Evolutionary conservation across 148 eudicot species (phyloP).

Genomic region (Spergularia marina): DNA sequence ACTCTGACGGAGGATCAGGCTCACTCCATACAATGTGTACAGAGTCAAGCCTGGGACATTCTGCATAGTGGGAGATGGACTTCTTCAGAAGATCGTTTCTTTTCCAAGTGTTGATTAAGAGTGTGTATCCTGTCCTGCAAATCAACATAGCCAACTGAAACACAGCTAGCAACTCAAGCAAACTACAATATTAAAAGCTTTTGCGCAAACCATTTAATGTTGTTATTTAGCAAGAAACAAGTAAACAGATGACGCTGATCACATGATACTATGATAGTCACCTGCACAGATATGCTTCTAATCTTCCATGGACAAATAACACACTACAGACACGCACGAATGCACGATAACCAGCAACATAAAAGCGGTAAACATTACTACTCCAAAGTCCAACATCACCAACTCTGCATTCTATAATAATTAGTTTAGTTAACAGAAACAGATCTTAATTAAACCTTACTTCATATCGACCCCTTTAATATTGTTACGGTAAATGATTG

Average conservation of each 20-base stretch:
- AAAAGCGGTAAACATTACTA: not conserved
- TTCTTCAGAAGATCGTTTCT: conserved; percentile 79
- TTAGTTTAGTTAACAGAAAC: not conserved
- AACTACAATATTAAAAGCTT: not conserved
- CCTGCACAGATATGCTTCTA: not conserved
- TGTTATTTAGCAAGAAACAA: not conserved
- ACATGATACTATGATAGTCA: not conserved
- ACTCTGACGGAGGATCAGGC: conserved; percentile 72
- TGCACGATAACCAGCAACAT: not conserved
- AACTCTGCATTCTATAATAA: not conserved
- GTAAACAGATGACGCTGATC: not conserved
- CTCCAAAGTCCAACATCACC: not conserved
- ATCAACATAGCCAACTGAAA: not conserved
- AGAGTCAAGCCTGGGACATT: conserved; percentile 64
- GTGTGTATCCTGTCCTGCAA: conserved; percentile 69
- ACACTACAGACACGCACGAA: not conserved
- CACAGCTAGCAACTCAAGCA: not conserved
- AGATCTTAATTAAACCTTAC: not conserved
- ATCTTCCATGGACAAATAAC: not conserved
- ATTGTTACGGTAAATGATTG: not conserved
- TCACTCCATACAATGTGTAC: conserved; percentile 89
- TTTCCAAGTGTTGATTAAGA: conserved; percentile 87
- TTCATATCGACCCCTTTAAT: not conserved
- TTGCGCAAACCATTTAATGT: not conserved
- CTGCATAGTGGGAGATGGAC: conserved; percentile 80